A percentile compares a stretch with the other conserved stretches of the same genome.
phyloP scores from a whole-genome alignment of 2,329 filamentous ascomycete species.

The Cordyceps farinosa region DNA sequence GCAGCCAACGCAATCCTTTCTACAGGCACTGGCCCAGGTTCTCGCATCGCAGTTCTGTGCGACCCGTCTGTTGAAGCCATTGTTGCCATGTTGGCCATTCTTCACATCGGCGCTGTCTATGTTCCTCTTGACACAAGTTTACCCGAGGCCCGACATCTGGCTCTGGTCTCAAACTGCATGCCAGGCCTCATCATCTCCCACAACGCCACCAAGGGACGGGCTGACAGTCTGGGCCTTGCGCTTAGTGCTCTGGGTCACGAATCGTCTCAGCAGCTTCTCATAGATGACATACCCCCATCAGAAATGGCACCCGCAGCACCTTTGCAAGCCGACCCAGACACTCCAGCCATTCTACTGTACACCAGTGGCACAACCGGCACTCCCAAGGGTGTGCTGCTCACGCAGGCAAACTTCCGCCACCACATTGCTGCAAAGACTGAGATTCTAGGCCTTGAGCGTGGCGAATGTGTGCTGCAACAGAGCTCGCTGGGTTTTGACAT shows the following conservation, averaged over 20 bases:
- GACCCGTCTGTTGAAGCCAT: constrained; percentile 34
- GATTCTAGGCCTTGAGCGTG: constrained; percentile 22
- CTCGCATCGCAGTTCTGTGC: constrained; percentile 38
- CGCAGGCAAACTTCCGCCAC: constrained; percentile 27
- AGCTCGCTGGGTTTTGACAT: constrained; percentile 38
- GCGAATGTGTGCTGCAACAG: constrained; percentile 32
- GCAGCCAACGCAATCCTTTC: neutral
- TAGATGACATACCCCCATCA: neutral
- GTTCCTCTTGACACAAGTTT: constrained; percentile 38
- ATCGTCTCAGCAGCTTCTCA: neutral
- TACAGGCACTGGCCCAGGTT: neutral
- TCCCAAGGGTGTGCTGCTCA: constrained; percentile 40
- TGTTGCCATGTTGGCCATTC: constrained; percentile 39
- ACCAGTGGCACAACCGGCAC: constrained; percentile 29
- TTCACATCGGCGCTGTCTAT: constrained; percentile 34
- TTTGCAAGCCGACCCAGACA: constrained; percentile 3
- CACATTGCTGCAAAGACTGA: constrained; percentile 24
- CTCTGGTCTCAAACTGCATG: constrained; percentile 29
- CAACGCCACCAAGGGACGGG: neutral
- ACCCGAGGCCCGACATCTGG: constrained; percentile 28
- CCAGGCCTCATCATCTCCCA: constrained; percentile 21
- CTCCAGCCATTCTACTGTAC: constrained; percentile 30
- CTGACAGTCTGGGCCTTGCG: neutral
- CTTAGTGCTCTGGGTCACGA: neutral
- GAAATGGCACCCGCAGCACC: no score